These are phyloP conservation scores for Neonectria punicea DNA, from an alignment of 2,329 filamentous ascomycete genomes.

Conservation along the genomic window DNA sequence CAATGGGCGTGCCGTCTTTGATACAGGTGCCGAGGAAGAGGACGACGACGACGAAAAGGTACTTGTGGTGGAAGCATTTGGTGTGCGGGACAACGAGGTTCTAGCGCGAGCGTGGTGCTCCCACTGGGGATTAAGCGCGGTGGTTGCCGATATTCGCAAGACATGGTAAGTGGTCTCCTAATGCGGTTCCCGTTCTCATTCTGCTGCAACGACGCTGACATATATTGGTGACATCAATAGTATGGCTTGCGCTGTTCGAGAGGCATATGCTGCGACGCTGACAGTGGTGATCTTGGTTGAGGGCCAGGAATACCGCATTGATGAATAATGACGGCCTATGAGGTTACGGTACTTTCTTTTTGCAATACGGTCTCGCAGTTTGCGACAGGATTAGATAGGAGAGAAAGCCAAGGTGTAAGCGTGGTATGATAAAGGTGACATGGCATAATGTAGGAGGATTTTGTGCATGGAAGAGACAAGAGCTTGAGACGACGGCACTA, in stretches of 20 bases:
- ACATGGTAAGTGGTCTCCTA: slow-evolving; percentile 66
- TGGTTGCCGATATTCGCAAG: slow-evolving; percentile 74
- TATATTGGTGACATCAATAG: slow-evolving; percentile 49
- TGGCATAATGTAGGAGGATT: background rate
- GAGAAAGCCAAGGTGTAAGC: slow-evolving; percentile 4
- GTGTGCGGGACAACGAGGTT: slow-evolving; percentile 79
- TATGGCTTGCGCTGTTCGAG: slow-evolving; percentile 78
- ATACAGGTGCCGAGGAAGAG: slow-evolving; percentile 26
- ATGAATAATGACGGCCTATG: slow-evolving; percentile 49
- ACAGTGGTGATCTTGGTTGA: slow-evolving; percentile 78
- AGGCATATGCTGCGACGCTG: slow-evolving; percentile 78
- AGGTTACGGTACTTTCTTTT: slow-evolving; percentile 34
- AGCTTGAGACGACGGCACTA: background rate
- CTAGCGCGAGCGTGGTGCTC: slow-evolving; percentile 81
- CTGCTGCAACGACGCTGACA: slow-evolving; percentile 1
- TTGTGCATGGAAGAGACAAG: background rate
- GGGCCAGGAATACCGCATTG: slow-evolving; percentile 54
- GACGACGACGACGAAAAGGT: slow-evolving; percentile 69
- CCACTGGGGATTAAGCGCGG: slow-evolving; percentile 77
- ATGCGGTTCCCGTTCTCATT: background rate
- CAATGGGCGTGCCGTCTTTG: slow-evolving; percentile 30
- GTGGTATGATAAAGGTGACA: background rate
- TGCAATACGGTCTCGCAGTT: slow-evolving; percentile 10
- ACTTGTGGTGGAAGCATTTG: slow-evolving; percentile 77
- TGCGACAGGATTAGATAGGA: slow-evolving; percentile 10